phyloP scores from a whole-genome alignment of 805 yeast genomes.

The Spathaspora passalidarum region DNA sequence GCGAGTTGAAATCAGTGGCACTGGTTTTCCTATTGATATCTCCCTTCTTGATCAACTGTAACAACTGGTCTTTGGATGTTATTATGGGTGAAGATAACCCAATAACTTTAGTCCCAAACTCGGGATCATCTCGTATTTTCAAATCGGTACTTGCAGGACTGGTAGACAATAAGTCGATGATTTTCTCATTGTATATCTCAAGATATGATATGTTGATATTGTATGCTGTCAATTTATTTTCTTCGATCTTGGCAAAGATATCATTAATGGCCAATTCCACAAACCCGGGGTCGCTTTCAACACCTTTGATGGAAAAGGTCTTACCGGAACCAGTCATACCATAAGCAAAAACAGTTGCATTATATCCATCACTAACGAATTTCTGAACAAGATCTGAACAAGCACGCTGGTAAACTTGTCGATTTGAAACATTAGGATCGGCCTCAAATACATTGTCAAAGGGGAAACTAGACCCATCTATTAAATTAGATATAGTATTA shows the following conservation, averaged over 20 bases:
- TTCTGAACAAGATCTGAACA: constrained; percentile 52
- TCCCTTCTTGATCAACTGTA: constrained; percentile 61
- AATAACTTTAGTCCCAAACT: constrained; percentile 67
- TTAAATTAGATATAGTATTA: constrained; percentile 44
- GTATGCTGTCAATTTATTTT: constrained; percentile 24
- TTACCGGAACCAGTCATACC: constrained; percentile 96
- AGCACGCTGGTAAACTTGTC: constrained; percentile 55
- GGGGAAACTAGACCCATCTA: constrained; percentile 57
- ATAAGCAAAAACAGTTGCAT: constrained; percentile 88
- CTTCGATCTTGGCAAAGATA: constrained; percentile 49
- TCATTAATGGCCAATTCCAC: constrained; percentile 65
- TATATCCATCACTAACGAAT: constrained; percentile 66
- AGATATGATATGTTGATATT: constrained; percentile 65
- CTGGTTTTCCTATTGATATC: constrained; percentile 76
- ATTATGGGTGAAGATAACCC: constrained; percentile 70
- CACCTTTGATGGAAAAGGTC: constrained; percentile 83
- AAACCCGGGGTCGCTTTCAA: constrained; percentile 59
- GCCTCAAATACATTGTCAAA: constrained; percentile 81
- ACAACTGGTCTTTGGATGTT: constrained; percentile 53
- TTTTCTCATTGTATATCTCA: constrained; percentile 84
- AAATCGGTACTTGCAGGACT: constrained; percentile 43
- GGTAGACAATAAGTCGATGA: constrained; percentile 66
- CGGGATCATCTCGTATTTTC: constrained; percentile 73
- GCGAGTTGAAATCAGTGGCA: constrained; percentile 83
- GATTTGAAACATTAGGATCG: constrained; percentile 40